These are phyloP conservation scores for Diaporthe capsici DNA, from an alignment of 2,329 filamentous ascomycete species.

Conservation along the genomic window DNA sequence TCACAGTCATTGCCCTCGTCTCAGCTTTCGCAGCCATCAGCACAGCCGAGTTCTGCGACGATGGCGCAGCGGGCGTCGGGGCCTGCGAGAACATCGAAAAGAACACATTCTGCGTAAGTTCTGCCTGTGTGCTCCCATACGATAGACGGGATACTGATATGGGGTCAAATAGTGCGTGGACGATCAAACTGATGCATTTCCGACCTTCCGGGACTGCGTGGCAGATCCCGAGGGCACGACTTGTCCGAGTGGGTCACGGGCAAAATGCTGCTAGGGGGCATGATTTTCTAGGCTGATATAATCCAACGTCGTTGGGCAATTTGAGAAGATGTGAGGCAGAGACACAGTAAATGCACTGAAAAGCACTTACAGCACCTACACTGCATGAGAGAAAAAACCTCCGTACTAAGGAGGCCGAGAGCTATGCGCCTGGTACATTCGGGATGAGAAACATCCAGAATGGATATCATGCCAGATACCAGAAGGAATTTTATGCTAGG, in stretches of 20 bases:
- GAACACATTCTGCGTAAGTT: slow-evolving; percentile 5
- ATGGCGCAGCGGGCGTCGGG: neutral
- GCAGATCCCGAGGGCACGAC: neutral
- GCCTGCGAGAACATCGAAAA: slow-evolving; percentile 1
- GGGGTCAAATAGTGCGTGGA: neutral
- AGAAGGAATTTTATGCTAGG: too few species aligned
- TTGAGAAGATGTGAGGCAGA: too few species aligned
- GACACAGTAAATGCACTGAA: too few species aligned
- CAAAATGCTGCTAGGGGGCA: neutral
- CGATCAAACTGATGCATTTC: slow-evolving; percentile 5
- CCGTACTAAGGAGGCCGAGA: too few species aligned
- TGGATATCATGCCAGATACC: too few species aligned
- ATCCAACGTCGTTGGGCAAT: too few species aligned
- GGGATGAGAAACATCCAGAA: too few species aligned
- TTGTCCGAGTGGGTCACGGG: neutral
- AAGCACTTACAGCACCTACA: too few species aligned
- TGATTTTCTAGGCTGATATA: too few species aligned
- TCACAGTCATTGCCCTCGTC: neutral
- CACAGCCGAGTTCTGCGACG: slow-evolving; percentile 6
- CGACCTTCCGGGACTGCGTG: neutral
- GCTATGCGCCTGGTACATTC: too few species aligned
- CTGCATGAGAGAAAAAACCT: too few species aligned
- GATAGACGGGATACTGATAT: too few species aligned
- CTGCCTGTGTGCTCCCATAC: rapidly evolving
- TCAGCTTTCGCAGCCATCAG: neutral